A percentile compares a stretch with the other conserved stretches of the same genome.
Evolutionary conservation across 345 rosid genomes (phyloP).

Genomic region (Gossypium turneri): DNA sequence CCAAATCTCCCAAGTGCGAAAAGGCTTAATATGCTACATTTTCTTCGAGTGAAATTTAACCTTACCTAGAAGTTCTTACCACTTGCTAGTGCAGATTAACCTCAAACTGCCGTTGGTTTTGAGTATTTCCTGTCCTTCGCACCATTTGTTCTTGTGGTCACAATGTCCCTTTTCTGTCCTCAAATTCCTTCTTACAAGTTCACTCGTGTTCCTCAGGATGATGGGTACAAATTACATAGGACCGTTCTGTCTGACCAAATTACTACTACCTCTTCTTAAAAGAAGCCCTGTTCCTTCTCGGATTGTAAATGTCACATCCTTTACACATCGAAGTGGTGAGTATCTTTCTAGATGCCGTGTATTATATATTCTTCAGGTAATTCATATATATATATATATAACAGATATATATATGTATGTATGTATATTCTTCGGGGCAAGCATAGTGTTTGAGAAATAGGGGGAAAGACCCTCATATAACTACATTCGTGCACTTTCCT

Average conservation of each 20-base stretch:
- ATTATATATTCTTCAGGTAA: not conserved
- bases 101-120: not conserved
- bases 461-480: not conserved
- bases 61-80: not conserved
- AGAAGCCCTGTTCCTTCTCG: slow-evolving; percentile 76
- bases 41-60: slow-evolving; percentile 1
- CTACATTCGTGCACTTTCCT: slow-evolving; percentile 12
- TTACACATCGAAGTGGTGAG: slow-evolving; percentile 77
- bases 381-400: too few relatives aligned
- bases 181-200: not conserved
- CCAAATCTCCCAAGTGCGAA: not conserved
- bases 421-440: too few relatives aligned
- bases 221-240: slow-evolving; percentile 82
- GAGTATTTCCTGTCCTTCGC: not conserved
- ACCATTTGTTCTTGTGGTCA: not conserved
- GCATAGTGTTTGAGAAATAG: not conserved
- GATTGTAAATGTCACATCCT: slow-evolving; percentile 85
- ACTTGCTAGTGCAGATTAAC: not conserved
- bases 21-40: slow-evolving; percentile 1
- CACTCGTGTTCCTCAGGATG: slow-evolving; percentile 51
- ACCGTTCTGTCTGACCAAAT: slow-evolving; percentile 61
- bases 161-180: not conserved
- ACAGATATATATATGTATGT: too few relatives aligned
- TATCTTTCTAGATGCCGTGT: not conserved
- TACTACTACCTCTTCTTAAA: slow-evolving; percentile 72